A percentile compares a stretch with the other conserved stretches of the same genome.
Evolutionary conservation across 257 asterid genomes (phyloP).

Genomic region (Ophiorrhiza pumila): DNA sequence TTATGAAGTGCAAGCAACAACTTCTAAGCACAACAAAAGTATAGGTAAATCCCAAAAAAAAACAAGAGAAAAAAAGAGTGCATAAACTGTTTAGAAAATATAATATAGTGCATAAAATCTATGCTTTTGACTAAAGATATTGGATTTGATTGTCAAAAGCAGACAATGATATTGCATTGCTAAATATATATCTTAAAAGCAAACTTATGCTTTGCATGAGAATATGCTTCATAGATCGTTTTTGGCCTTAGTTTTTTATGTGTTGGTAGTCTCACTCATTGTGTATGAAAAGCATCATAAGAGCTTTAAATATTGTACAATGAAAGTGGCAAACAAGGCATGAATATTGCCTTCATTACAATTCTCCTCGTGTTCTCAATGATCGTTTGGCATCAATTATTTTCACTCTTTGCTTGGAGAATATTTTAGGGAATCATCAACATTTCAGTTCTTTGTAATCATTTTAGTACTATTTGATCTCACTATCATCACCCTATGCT

Average conservation of each 20-base stretch:
- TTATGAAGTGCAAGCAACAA: no score
- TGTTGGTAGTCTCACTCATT: neutral
- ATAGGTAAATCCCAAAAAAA: neutral
- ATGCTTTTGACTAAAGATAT: neutral
- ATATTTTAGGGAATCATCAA: neutral
- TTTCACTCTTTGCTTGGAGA: no score
- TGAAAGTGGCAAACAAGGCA: conserved; percentile 34
- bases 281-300: conserved; percentile 16
- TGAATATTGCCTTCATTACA: conserved; percentile 19
- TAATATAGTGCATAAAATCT: neutral
- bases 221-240: neutral
- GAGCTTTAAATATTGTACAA: neutral
- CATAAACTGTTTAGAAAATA: neutral
- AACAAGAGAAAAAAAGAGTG: neutral
- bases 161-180: neutral
- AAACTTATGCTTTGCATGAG: neutral
- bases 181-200: neutral
- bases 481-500: neutral
- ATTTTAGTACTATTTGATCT: neutral
- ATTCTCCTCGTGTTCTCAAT: conserved; percentile 31
- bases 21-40: no score
- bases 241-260: no score
- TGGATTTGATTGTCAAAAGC: neutral
- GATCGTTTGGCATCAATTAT: neutral
- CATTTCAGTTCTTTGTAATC: neutral